Evolutionary conservation across 371 early-diverging fungal genomes (phyloP), one percentile per base, ranked within the genome.

Genomic region (Mucor sp.): DNA sequence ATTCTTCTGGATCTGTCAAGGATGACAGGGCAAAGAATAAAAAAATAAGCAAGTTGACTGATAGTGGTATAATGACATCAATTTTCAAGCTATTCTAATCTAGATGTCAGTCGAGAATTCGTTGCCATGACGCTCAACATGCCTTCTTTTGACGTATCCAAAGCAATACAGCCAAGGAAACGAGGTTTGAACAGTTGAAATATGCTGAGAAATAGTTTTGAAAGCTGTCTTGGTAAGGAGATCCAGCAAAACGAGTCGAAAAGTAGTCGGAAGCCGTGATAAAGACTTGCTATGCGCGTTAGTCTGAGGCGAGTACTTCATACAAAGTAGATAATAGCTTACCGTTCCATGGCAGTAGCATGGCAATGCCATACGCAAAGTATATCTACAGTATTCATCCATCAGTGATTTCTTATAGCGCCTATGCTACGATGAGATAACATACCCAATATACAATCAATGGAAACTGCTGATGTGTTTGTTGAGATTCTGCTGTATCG

Each of bases 291-390:
- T 53, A 50, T 25, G 43, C 7, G 23, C 17, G 30, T 60, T n/a
- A 19, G 25, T 19, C n/a, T 12, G n/a, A 44, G 7, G 4, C 8
- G 25, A 11, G 23, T 19, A n/a, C 28, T 19, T 28, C 17, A 14
- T 4, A 19, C 8, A 39, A 63, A 19, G 50, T n/a, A 53, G 66
- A 19, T 21, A 17, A 37, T 4, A 21, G 6, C 28, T 65, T 80
- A 89, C 89, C 88, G 77, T 93, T 93, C 93, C 93, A 93, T 14
- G 91, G 91, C 19, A 93, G 74, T n/a, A 92, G 80, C 80, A 90
- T 89, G 12, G 89, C 87, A 25, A 90, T 71, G 14, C 93, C 93
- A 63, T 88, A 89, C 6, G 88, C 62, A 61, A 89, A 85, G 66
- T 91, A 91, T 61, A 89, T 74, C 74, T 86, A 74, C 17, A 32